These are phyloP conservation scores for Apiospora rasikravindrae DNA, from an alignment of 2,329 filamentous ascomycete species.

Conservation along the genomic window DNA sequence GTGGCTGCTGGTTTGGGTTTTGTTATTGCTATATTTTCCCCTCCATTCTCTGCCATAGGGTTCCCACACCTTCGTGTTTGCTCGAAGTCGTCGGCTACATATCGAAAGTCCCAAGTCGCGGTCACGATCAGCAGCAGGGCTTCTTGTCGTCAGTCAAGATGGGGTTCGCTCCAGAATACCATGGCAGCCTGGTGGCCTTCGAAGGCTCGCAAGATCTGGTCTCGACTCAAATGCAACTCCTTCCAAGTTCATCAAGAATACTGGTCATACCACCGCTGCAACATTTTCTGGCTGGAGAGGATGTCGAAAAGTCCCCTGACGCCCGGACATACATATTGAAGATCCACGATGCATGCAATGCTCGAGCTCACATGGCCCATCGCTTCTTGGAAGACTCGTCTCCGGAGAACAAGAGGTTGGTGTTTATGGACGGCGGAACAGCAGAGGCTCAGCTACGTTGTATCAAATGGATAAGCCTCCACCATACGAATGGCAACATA, in stretches of 20 bases:
- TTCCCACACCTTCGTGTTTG: not conserved
- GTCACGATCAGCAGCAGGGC: not conserved
- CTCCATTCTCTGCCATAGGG: not conserved
- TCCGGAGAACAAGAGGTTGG: slow-evolving; percentile 55
- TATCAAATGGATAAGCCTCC: slow-evolving; percentile 57
- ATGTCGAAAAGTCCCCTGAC: slow-evolving; percentile 40
- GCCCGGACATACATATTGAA: slow-evolving; percentile 49
- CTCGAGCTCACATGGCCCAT: slow-evolving; percentile 54
- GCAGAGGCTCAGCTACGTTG: slow-evolving; percentile 59
- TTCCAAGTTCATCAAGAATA: slow-evolving; percentile 64
- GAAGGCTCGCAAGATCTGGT: slow-evolving; percentile 62
- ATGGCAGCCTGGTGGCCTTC: slow-evolving; percentile 63
- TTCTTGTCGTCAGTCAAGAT: slow-evolving; percentile 27
- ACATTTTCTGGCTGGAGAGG: slow-evolving; percentile 47
- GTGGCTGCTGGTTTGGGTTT: not conserved
- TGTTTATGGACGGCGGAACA: slow-evolving; percentile 66
- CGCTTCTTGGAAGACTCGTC: slow-evolving; percentile 56
- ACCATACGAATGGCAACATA: slow-evolving; percentile 56
- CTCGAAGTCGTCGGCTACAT: not conserved
- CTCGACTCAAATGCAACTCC: slow-evolving; percentile 63
- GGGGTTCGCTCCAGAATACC: slow-evolving; percentile 33
- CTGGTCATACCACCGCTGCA: slow-evolving; percentile 60
- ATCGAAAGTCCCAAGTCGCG: not conserved
- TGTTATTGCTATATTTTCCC: no score
- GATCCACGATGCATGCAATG: slow-evolving; percentile 55